A percentile compares a stretch with the other conserved stretches of the same genome.
Evolutionary conservation across 495 filamentous ascomycete species (phyloP).

Genomic region (Lindgomyces ingoldianus): DNA sequence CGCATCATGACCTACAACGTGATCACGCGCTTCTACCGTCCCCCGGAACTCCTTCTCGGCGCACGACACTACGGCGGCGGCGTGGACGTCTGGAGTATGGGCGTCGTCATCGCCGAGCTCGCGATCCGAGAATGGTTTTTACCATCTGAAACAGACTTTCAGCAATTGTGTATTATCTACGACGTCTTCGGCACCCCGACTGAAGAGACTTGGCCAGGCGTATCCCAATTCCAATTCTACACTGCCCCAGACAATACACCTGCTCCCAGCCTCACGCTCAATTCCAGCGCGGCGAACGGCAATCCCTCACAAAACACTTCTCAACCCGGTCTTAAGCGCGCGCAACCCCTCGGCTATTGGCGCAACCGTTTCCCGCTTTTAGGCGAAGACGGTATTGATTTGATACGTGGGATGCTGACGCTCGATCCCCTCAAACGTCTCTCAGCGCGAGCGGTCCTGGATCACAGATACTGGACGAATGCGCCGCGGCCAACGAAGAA

Average conservation of each 20-base stretch:
- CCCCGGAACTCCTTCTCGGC: conserved; percentile 85
- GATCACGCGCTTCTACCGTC: conserved; percentile 89
- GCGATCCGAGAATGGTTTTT: conserved; percentile 78
- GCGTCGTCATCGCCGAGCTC: conserved; percentile 89
- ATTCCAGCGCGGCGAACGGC: conserved; percentile 44
- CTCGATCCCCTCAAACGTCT: conserved; percentile 83
- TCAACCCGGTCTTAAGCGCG: conserved; percentile 47
- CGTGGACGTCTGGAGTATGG: conserved; percentile 96
- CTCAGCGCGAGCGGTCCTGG: conserved; percentile 71
- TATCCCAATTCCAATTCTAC: conserved; percentile 77
- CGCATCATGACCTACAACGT: conserved; percentile 88
- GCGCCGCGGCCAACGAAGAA: conserved; percentile 84
- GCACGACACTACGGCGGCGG: conserved; percentile 85
- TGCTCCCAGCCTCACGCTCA: not conserved
- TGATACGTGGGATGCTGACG: conserved; percentile 80
- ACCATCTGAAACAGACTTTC: conserved; percentile 76
- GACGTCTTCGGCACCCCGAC: conserved; percentile 85
- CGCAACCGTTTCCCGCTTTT: conserved; percentile 76
- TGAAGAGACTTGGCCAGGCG: conserved; percentile 94
- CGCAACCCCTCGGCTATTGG: conserved; percentile 50
- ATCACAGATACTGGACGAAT: conserved; percentile 82
- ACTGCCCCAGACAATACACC: conserved; percentile 55
- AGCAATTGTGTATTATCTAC: conserved; percentile 77
- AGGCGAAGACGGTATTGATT: conserved; percentile 77
- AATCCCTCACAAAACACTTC: not conserved